Percentiles rank a stretch among this genome's conserved stretches.
These are phyloP conservation scores for Phyllosticta citribraziliensis DNA, from an alignment of 2,329 filamentous ascomycete genomes.

Conservation along the genomic window DNA sequence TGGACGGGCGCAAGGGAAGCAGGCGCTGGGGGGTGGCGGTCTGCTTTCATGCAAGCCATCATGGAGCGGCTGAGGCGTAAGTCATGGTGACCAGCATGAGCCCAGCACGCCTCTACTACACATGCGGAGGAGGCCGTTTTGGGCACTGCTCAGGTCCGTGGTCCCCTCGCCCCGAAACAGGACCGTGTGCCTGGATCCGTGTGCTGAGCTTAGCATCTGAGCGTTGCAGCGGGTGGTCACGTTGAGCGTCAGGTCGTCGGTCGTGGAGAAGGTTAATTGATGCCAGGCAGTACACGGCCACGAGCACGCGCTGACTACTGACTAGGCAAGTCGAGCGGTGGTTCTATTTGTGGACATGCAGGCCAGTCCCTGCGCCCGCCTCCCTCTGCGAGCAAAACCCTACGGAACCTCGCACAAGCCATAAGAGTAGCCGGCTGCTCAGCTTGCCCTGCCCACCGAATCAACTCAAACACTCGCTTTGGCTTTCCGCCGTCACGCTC, in stretches of 20 bases:
- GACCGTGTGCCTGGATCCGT: slow-evolving; percentile 20
- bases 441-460: slow-evolving; percentile 26
- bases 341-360: slow-evolving; percentile 11
- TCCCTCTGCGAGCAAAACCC: background rate
- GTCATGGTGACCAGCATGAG: background rate
- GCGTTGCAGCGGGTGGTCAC: slow-evolving; percentile 25
- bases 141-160: slow-evolving; percentile 6
- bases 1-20: background rate
- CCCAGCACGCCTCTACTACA: background rate
- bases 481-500: slow-evolving; percentile 24
- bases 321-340: slow-evolving; percentile 21
- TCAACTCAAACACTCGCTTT: slow-evolving; percentile 19
- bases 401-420: slow-evolving; percentile 11
- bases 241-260: slow-evolving; percentile 22
- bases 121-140: slow-evolving; percentile 6
- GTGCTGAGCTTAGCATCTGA: slow-evolving; percentile 19
- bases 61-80: background rate
- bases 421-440: slow-evolving; percentile 22
- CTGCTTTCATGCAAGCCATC: slow-evolving; percentile 11
- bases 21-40: slow-evolving; percentile 5
- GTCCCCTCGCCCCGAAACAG: slow-evolving; percentile 12
- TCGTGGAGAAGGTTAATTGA: slow-evolving; percentile 11
- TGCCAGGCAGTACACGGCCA: slow-evolving; percentile 9
- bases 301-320: slow-evolving; percentile 33
- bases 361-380: slow-evolving; percentile 11